A percentile compares a stretch with the other conserved stretches of the same genome.
These are phyloP conservation scores for Poronia punctata DNA, from an alignment of 495 filamentous ascomycete genomes.

Conservation along the genomic window DNA sequence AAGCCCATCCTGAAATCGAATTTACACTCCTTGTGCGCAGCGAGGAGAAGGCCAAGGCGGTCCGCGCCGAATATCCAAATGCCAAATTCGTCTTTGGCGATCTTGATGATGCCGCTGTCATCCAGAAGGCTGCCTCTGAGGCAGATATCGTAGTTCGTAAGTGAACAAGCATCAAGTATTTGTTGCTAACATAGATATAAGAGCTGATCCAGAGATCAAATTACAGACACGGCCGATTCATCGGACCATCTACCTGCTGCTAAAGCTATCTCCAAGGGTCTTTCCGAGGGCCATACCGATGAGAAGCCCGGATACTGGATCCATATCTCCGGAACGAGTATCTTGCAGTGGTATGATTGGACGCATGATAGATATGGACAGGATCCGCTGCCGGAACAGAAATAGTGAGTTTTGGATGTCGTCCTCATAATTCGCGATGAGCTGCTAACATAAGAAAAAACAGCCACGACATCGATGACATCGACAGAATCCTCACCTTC, in stretches of 20 bases:
- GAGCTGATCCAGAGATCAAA: too few species aligned
- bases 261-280: constrained; percentile 37
- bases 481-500: constrained; percentile 28
- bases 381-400: constrained; percentile 29
- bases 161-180: too few species aligned
- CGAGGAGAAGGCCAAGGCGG: constrained; percentile 53
- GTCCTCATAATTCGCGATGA: too few species aligned
- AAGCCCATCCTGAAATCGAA: constrained; percentile 62
- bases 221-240: constrained; percentile 40
- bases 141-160: constrained; percentile 63
- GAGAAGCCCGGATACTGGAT: constrained; percentile 44
- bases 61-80: constrained; percentile 52
- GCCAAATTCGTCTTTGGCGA: constrained; percentile 48
- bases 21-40: constrained; percentile 61
- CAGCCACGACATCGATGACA: constrained; percentile 29
- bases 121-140: constrained; percentile 51
- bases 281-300: constrained; percentile 36
- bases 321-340: constrained; percentile 41
- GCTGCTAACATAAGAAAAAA: too few species aligned
- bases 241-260: constrained; percentile 37
- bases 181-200: too few species aligned
- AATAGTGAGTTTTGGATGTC: constrained; percentile 16
- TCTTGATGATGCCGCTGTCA: constrained; percentile 47
- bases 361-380: constrained; percentile 34
- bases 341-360: constrained; percentile 40